Evolutionary conservation across 2,329 filamentous ascomycete species (phyloP).

Genomic region (Acarospora socialis): DNA sequence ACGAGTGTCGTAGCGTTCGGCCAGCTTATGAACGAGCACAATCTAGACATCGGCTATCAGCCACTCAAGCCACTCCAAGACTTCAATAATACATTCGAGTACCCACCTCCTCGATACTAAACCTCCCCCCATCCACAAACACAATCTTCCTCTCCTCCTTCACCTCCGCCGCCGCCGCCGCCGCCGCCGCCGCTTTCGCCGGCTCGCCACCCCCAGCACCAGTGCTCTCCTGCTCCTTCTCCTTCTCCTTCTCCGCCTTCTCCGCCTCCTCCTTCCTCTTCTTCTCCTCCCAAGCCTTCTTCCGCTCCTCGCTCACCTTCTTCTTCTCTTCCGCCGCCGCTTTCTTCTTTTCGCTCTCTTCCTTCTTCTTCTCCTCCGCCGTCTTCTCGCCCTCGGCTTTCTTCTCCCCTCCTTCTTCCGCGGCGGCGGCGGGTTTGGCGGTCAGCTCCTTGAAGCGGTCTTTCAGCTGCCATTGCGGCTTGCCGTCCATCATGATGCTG

Average conservation of each 20-base stretch:
- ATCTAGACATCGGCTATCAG: too few species aligned
- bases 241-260: slow-evolving; percentile 4
- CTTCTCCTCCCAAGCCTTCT: slow-evolving; percentile 4
- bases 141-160: too few species aligned
- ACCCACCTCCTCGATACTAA: too few species aligned
- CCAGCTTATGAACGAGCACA: slow-evolving; percentile 27
- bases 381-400: neutral
- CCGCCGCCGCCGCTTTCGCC: too few species aligned
- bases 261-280: slow-evolving; percentile 2
- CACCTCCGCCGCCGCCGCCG: too few species aligned
- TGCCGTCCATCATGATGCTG: neutral
- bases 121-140: too few species aligned
- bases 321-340: slow-evolving; percentile 3
- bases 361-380: slow-evolving; percentile 2
- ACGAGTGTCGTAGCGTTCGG: slow-evolving; percentile 28
- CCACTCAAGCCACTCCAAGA: too few species aligned
- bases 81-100: too few species aligned
- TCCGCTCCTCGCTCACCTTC: neutral
- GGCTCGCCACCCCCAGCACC: too few species aligned
- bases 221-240: slow-evolving; percentile 5
- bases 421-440: slow-evolving; percentile 4
- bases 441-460: slow-evolving; percentile 15
- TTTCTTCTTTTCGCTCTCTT: slow-evolving; percentile 2
- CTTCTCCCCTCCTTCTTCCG: slow-evolving; percentile 1
- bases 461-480: slow-evolving; percentile 9